A percentile compares a stretch with the other conserved stretches of the same genome.
These are phyloP conservation scores for Orbilia brochopaga DNA, from an alignment of 2,329 filamentous ascomycete genomes.

Conservation along the genomic window DNA sequence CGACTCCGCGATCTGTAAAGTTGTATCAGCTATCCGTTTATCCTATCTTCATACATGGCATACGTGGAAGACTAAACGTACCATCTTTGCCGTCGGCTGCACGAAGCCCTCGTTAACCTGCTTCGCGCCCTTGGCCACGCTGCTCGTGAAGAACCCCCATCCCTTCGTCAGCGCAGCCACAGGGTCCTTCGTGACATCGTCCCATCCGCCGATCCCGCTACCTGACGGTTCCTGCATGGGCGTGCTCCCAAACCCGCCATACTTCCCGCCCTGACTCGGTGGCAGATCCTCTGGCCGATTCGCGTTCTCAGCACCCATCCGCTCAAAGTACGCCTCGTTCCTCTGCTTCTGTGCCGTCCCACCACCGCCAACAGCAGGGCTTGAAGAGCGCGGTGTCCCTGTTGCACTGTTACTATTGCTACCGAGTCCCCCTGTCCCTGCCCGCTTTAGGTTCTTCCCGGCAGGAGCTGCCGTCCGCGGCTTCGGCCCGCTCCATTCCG, in stretches of 20 bases:
- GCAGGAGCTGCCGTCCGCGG: slow-evolving; percentile 55
- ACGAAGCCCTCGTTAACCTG: slow-evolving; percentile 89
- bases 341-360: slow-evolving; percentile 66
- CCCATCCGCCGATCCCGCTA: slow-evolving; percentile 63
- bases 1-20: slow-evolving; percentile 74
- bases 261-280: slow-evolving; percentile 92
- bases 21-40: neutral
- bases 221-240: slow-evolving; percentile 60
- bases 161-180: slow-evolving; percentile 86
- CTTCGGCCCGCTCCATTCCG: slow-evolving; percentile 73
- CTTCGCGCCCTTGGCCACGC: slow-evolving; percentile 88
- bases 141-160: slow-evolving; percentile 90
- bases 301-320: slow-evolving; percentile 82
- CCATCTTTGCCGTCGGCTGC: slow-evolving; percentile 88
- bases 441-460: slow-evolving; percentile 54
- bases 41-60: slow-evolving; percentile 14
- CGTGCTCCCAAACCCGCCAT: slow-evolving; percentile 84
- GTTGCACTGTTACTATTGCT: slow-evolving; percentile 55
- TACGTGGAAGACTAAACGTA: slow-evolving; percentile 59
- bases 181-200: slow-evolving; percentile 90
- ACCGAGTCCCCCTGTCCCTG: slow-evolving; percentile 54
- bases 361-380: slow-evolving; percentile 53
- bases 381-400: slow-evolving; percentile 55
- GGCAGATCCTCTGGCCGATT: slow-evolving; percentile 73
- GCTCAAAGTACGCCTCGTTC: slow-evolving; percentile 90